These are phyloP conservation scores for Turnera subulata DNA, from an alignment of 345 rosid species.

Conservation along the genomic window DNA sequence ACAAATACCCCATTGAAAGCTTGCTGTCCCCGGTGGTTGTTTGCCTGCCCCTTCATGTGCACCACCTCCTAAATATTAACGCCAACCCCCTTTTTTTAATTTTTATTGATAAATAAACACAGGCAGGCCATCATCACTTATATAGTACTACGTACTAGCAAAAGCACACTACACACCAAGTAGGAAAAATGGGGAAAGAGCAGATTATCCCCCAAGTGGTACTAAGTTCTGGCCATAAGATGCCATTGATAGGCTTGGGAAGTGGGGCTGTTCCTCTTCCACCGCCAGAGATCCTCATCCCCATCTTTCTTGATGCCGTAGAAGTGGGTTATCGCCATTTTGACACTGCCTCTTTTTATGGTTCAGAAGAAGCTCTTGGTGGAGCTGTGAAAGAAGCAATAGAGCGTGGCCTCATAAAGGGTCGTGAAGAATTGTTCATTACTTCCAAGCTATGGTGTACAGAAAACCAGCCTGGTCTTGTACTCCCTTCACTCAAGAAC, in stretches of 20 bases:
- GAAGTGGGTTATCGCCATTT: slow-evolving; percentile 63
- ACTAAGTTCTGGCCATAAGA: neutral
- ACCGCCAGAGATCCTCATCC: slow-evolving; percentile 15
- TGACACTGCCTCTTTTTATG: slow-evolving; percentile 55
- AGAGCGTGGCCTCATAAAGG: slow-evolving; percentile 29
- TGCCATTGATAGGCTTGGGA: neutral
- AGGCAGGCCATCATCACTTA: too few relatives aligned
- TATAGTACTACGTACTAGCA: too few relatives aligned
- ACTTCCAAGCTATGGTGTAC: slow-evolving; percentile 60
- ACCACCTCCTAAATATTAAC: too few relatives aligned
- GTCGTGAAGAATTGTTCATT: slow-evolving; percentile 50
- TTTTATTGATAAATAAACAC: too few relatives aligned
- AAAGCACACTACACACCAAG: too few relatives aligned
- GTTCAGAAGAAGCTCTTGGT: slow-evolving; percentile 50
- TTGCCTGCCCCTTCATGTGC: too few relatives aligned
- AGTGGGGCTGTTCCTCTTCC: slow-evolving; percentile 12
- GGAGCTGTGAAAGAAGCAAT: slow-evolving; percentile 51
- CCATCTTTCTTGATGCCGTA: slow-evolving; percentile 34
- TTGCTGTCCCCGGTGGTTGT: too few relatives aligned
- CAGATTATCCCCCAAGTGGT: too few relatives aligned
- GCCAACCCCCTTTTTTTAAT: too few relatives aligned
- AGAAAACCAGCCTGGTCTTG: slow-evolving; percentile 47
- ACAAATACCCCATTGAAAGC: too few relatives aligned
- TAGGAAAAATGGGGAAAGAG: too few relatives aligned
- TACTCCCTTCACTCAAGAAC: slow-evolving; percentile 42